phyloP scores from a whole-genome alignment of 106 monocot species.

The Dendrobium officinale region DNA sequence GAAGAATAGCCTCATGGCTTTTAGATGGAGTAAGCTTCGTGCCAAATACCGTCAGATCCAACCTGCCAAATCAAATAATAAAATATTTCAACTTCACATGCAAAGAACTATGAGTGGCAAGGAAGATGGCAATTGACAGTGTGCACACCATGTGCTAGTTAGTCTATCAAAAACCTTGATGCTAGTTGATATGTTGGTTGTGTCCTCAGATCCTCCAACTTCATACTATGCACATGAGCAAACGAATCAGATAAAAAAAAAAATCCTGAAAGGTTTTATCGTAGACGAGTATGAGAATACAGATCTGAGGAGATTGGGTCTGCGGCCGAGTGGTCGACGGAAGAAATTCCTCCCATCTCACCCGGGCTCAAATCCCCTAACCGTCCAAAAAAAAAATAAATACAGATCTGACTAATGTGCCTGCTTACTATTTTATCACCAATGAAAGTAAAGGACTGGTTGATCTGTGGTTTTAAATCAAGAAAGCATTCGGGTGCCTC shows the following conservation, averaged over 20 bases:
- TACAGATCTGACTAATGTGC: neutral
- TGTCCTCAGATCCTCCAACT: slow-evolving; percentile 40
- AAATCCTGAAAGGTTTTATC: neutral
- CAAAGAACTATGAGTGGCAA: neutral
- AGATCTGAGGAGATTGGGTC: neutral
- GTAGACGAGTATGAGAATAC: neutral
- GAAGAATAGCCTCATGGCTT: slow-evolving; percentile 39
- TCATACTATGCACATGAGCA: slow-evolving; percentile 44
- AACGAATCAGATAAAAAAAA: slow-evolving; percentile 3
- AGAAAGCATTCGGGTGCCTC: slow-evolving; percentile 33
- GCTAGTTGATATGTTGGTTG: slow-evolving; percentile 10
- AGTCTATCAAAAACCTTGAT: slow-evolving; percentile 47
- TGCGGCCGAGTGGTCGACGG: too few relatives aligned
- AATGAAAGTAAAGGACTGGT: slow-evolving; percentile 22
- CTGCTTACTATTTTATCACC: slow-evolving; percentile 60
- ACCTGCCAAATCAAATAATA: slow-evolving; percentile 28
- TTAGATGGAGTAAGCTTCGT: slow-evolving; percentile 32
- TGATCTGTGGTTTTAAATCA: slow-evolving; percentile 9
- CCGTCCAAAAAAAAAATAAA: neutral
- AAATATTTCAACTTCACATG: neutral
- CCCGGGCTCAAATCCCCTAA: too few relatives aligned
- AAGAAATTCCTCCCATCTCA: too few relatives aligned
- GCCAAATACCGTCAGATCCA: slow-evolving; percentile 52
- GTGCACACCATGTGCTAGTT: slow-evolving; percentile 45
- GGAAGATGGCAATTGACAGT: neutral